Base-by-base conservation (phyloP, 1,139 yeast species). In the Yamadazyma spencermartinsiae region DNA sequence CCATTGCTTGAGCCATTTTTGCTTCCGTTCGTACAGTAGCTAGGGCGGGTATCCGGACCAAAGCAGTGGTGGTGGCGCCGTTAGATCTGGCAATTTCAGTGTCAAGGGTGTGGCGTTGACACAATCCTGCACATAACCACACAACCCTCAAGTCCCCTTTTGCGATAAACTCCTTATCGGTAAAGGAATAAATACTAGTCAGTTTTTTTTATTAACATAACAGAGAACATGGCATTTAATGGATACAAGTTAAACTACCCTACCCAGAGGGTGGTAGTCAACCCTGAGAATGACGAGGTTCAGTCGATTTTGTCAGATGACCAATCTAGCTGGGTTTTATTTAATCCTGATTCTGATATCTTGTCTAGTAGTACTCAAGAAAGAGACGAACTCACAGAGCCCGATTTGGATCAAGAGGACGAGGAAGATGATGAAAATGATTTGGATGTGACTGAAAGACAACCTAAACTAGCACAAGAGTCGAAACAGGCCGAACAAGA, bases 271-370 rank as follows among this genome's bases (percentile, higher is more conserved):
- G 41, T 48, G 16, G 40, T 36, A 4, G 39, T 30, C 3, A 39
- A 41, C 26, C 38, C 37, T 30, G 50, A 49, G 4, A 36, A 37
- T 4, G 45, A 48, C 11, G 52, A 48, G 25, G 40, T 35, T 2
- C 36, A 36, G 4, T 45, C 50, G 10, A 45, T 49, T 4, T 37
- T 49, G 16, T 45, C 51, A 6, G 68, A 63, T 42, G 65, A 60
- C 25, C 67, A 68, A 44, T 63, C 69, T 19, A 68, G 66, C 58
- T 71, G 72, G 63, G 73, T 71, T 21, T 58, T 71, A 43, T 71
- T 71, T 41, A 66, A 66, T 42, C 76, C 76, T 10, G 66, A 56
- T 15, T 63, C 70, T 3, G 76, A 71, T 47, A 65, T 70, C 31
- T 56, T 71, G 39, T 67, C 73, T 25, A 52, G 64, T 24, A 68